A percentile compares a stretch with the other conserved stretches of the same genome.
These are phyloP conservation scores for Trematosphaeria pertusa DNA, from an alignment of 2,329 filamentous ascomycete genomes.

Conservation along the genomic window DNA sequence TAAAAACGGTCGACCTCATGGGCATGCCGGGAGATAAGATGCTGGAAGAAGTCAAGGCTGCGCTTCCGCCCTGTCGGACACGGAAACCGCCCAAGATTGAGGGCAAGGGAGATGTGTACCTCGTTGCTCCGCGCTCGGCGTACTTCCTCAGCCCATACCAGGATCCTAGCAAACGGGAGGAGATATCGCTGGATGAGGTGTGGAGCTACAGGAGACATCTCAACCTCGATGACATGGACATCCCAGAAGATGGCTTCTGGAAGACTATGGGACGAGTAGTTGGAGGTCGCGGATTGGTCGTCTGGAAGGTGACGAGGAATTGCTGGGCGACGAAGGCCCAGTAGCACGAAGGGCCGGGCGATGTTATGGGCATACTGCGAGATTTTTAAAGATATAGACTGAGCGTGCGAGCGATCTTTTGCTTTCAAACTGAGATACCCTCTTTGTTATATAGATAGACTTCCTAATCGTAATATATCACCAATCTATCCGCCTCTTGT, in stretches of 20 bases:
- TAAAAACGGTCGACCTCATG: slow-evolving; percentile 77
- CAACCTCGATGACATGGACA: slow-evolving; percentile 82
- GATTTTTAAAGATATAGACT: not conserved
- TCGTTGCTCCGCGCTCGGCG: slow-evolving; percentile 77
- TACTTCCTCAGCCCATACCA: slow-evolving; percentile 69
- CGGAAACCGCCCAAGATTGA: slow-evolving; percentile 47
- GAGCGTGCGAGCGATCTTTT: not conserved
- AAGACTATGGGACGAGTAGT: slow-evolving; percentile 72
- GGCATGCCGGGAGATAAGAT: slow-evolving; percentile 69
- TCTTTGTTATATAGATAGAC: slow-evolving; percentile 16
- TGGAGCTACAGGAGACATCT: slow-evolving; percentile 74
- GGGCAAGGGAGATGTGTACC: slow-evolving; percentile 61
- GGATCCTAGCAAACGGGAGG: slow-evolving; percentile 31
- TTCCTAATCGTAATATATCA: slow-evolving; percentile 13
- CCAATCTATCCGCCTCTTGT: not conserved
- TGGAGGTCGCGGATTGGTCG: slow-evolving; percentile 53
- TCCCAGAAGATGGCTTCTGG: slow-evolving; percentile 78
- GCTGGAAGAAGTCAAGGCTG: slow-evolving; percentile 63
- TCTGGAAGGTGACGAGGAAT: slow-evolving; percentile 52
- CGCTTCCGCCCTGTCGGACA: slow-evolving; percentile 58
- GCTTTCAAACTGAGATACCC: slow-evolving; percentile 23
- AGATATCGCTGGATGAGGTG: slow-evolving; percentile 70
- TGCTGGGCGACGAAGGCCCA: slow-evolving; percentile 45
- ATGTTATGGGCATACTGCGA: not conserved
- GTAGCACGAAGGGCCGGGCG: too few species aligned